Evolutionary conservation across 2,329 filamentous ascomycete genomes (phyloP), one percentile per base, ranked within the genome.

Genomic region (Neurospora sp.): DNA sequence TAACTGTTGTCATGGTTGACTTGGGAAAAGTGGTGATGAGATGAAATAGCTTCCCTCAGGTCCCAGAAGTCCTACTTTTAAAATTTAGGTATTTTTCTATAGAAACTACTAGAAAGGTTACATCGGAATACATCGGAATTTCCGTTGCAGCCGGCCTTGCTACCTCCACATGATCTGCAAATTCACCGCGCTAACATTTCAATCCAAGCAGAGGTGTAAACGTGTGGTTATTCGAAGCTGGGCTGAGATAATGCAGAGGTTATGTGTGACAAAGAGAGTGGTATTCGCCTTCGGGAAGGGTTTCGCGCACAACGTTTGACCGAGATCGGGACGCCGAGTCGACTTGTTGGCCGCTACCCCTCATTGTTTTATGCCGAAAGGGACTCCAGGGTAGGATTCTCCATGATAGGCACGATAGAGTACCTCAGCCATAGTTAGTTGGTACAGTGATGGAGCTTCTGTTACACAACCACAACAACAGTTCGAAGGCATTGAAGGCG

Each of bases 381-480:
- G 19, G 46, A 12, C 23, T 57, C 23, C 6, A 57, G 12, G 23
- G 23, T 57, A 57, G 46, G 23, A 33, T 28, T 10, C 12, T 57
- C 11, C 6, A 57, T 8, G 23, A 57, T 57, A 33, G 46, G 23
- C 46, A 17, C 11, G 10, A 57, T 33, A 57, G 46, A 23, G 46
- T 33, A 33, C 52, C 52, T 62, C 52, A 33, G 12, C 52, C 23
- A 62, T 62, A 33, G 12, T 57, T 33, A 62, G 23, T 62, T 17
- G 23, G 12, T 33, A 33, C 12, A 17, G 12, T 57, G 11, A 52
- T 52, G 15, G 33, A 62, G 52, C 57, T 68, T 66, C 62, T 69
- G 74, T 74, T 70, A 73, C 71, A 74, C 73, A 73, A 57, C 69
- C 70, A 68, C 65, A 39, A 68, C 68, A 66, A 72, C 69, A 70